A percentile compares a stretch with the other conserved stretches of the same genome.
Conservation (phyloP, 2,329 filamentous ascomycete genomes). For the Claviceps maximensis region DNA sequence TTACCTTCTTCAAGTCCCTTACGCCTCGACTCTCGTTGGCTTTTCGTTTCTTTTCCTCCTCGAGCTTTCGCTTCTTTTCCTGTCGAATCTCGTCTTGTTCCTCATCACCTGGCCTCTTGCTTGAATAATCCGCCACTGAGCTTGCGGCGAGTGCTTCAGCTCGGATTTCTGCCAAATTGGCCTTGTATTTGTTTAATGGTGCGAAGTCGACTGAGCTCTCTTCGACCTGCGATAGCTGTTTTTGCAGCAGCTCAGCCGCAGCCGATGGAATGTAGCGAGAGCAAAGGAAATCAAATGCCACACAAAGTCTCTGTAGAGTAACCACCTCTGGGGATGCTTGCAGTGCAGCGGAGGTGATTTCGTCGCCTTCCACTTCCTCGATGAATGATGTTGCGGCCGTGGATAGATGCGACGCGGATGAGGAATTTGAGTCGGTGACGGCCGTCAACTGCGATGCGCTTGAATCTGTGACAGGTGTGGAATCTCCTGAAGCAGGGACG, state of each 20-base stretch:
- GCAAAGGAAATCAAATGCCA: conserved; percentile 52
- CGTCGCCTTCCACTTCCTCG: conserved; percentile 18
- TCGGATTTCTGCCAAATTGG: conserved; percentile 51
- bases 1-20: conserved; percentile 74
- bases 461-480: conserved; percentile 14
- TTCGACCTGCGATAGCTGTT: conserved; percentile 23
- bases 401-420: conserved; percentile 25
- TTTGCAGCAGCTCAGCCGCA: conserved; percentile 28
- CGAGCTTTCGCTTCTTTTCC: conserved; percentile 73
- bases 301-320: conserved; percentile 49
- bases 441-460: conserved; percentile 30
- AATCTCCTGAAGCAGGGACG: conserved; percentile 10
- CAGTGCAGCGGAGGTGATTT: conserved; percentile 27
- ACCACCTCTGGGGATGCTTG: conserved; percentile 35
- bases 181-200: conserved; percentile 57
- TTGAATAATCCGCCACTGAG: conserved; percentile 54
- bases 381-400: conserved; percentile 33
- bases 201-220: conserved; percentile 45
- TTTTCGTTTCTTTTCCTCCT: conserved; percentile 77
- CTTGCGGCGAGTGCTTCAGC: conserved; percentile 59
- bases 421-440: conserved; percentile 22
- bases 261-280: conserved; percentile 42
- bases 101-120: conserved; percentile 55
- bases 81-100: conserved; percentile 51
- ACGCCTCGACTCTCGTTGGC: conserved; percentile 61